phyloP scores from a whole-genome alignment of 2,329 filamentous ascomycete genomes.

The Fonsecaea multimorphosa region DNA sequence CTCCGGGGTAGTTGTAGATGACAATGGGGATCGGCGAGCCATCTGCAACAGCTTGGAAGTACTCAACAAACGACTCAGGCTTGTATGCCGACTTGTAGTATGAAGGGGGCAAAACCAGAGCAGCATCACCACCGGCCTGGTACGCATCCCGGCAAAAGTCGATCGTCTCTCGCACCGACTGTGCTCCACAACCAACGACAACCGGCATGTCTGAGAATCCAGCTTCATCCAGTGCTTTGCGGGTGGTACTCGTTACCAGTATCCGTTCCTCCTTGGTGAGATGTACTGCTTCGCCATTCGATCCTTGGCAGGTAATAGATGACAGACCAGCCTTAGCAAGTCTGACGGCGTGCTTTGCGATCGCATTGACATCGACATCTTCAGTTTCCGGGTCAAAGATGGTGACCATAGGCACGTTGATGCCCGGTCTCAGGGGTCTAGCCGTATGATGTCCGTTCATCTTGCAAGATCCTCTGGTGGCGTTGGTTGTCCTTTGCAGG shows the following conservation, averaged over 20 bases:
- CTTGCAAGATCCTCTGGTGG: slow-evolving; percentile 4
- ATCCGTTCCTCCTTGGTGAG: slow-evolving; percentile 73
- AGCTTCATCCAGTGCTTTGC: slow-evolving; percentile 69
- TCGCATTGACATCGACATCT: slow-evolving; percentile 68
- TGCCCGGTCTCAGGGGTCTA: slow-evolving; percentile 50
- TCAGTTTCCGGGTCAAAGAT: slow-evolving; percentile 71
- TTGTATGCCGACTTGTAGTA: slow-evolving; percentile 75
- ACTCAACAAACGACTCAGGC: slow-evolving; percentile 64
- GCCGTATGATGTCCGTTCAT: slow-evolving; percentile 35
- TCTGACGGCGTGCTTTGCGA: slow-evolving; percentile 66
- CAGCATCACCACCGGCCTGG: slow-evolving; percentile 73
- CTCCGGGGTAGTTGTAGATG: slow-evolving; percentile 75
- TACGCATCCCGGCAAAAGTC: slow-evolving; percentile 72
- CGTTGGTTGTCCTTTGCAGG: neutral
- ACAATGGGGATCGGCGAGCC: slow-evolving; percentile 67
- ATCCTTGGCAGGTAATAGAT: slow-evolving; percentile 77
- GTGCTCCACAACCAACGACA: slow-evolving; percentile 76
- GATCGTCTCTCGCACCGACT: slow-evolving; percentile 75
- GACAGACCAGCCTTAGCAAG: slow-evolving; percentile 75
- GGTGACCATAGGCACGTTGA: slow-evolving; percentile 76
- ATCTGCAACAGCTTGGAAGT: slow-evolving; percentile 69
- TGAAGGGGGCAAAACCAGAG: slow-evolving; percentile 74
- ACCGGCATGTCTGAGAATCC: slow-evolving; percentile 69
- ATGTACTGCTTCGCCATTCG: slow-evolving; percentile 83
- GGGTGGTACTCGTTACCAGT: slow-evolving; percentile 71